Percentiles rank a stretch among this genome's conserved stretches.
Conservation (phyloP, 441 rosid genomes). For the Pelargonium myrrhifolium region DNA sequence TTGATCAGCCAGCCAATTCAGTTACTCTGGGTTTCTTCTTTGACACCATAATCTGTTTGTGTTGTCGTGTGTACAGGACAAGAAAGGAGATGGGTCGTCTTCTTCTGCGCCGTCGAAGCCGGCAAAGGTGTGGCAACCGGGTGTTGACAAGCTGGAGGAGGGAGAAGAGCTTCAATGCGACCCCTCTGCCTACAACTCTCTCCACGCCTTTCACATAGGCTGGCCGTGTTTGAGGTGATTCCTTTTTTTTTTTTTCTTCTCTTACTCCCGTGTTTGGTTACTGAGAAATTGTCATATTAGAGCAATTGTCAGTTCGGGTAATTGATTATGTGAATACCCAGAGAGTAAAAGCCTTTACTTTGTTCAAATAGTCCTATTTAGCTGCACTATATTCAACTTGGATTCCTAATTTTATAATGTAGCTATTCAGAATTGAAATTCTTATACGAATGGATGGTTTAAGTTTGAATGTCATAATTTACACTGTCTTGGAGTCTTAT, state of each 20-base stretch:
- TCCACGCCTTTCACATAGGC: slow-evolving; percentile 80
- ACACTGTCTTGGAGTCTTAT: no score
- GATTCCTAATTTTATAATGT: background rate
- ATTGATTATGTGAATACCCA: background rate
- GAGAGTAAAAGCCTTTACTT: background rate
- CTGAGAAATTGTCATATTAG: no score
- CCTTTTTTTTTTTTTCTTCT: background rate
- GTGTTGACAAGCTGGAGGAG: slow-evolving; percentile 87
- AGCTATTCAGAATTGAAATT: background rate
- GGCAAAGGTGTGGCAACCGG: slow-evolving; percentile 92
- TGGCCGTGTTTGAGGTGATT: slow-evolving; percentile 91
- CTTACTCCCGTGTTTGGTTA: slow-evolving; percentile 13
- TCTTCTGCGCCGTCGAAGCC: slow-evolving; percentile 53
- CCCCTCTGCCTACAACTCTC: slow-evolving; percentile 78
- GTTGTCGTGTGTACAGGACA: slow-evolving; percentile 29
- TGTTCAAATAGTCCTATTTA: background rate
- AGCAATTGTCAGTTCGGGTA: no score
- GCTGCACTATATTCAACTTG: background rate
- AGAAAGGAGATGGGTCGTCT: slow-evolving; percentile 52
- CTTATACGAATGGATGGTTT: background rate
- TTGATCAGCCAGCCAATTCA: background rate
- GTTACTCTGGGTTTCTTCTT: background rate
- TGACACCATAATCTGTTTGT: background rate
- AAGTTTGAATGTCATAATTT: no score
- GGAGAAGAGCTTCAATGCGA: slow-evolving; percentile 97